Base-by-base conservation (phyloP, 1,284 basidiomycete genomes). In the Apiotrichum laibachii region DNA sequence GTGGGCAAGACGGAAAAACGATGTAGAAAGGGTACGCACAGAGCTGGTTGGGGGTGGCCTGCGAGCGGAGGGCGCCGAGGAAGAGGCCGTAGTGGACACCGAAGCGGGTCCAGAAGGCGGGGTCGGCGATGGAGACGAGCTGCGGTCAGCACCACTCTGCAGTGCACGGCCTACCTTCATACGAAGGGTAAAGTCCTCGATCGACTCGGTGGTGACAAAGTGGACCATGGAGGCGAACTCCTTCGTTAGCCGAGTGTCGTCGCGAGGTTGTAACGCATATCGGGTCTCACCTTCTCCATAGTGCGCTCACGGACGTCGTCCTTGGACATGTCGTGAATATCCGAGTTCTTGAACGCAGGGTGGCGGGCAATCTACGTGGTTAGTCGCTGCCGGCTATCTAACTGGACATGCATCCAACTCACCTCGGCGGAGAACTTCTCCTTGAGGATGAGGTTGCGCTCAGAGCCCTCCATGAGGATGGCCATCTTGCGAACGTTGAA, bases 81-180 rank as follows among this genome's bases (percentile, higher is more conserved):
- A 83, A 83, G 21, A 84, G 75, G 34, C 82, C 83, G 65, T 81
- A 83, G 63, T 81, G 79, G 5, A 84, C 83, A 56, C 82, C 82
- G 65, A 83, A 82, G 45, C 75, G 70, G 0, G 82, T 83, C 82
- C 81, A 83, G 69, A 83, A 84, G 5, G 76, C 79, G 0, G 82
- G 82, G 65, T 84, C 83, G 50, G 79, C 80, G 53, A 79, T 75
- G 34, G 75, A 71, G 45, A 79, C 72, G 16, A 78, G 67, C 68
- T 72, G 51, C 2, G 21, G 33, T 37, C 18, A 37, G 34, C 5
- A 40, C 7, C 35, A 35, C 18, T 1, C 26, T 45, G 11, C 15
- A 0, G 13, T 13, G 8, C 21, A 21, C 49, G 18, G 35, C 75
- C 75, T 63, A 82, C 75, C 71, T 81, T 79, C 79, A 84, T 81